A percentile compares a stretch with the other conserved stretches of the same genome.
Evolutionary conservation across 257 asterid species (phyloP).

Genomic region (Ligustrum vulgare): DNA sequence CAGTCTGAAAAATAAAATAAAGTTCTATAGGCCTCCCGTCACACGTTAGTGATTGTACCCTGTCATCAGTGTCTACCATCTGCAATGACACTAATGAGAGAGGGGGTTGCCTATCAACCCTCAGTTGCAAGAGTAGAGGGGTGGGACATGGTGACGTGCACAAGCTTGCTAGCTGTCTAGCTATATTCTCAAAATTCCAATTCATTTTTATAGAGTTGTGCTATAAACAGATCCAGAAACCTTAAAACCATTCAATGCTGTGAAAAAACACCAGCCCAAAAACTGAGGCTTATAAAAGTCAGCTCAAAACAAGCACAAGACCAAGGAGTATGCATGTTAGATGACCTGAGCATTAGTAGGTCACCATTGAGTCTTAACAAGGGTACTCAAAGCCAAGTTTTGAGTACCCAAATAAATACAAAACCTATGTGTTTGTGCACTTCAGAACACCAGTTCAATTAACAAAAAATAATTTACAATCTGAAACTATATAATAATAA

Average conservation of each 20-base stretch:
- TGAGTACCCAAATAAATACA: background rate
- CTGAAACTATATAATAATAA: background rate
- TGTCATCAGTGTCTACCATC: background rate
- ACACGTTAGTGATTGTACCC: background rate
- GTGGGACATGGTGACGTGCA: background rate
- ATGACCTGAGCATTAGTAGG: background rate
- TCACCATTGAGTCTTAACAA: background rate
- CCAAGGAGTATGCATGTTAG: background rate
- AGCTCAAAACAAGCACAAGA: background rate
- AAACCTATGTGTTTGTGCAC: background rate
- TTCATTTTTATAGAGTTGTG: background rate
- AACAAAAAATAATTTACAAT: background rate
- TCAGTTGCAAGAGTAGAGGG: background rate
- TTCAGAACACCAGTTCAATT: background rate
- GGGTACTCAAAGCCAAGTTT: background rate
- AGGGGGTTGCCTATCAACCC: background rate
- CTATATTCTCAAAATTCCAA: background rate
- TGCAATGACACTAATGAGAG: background rate
- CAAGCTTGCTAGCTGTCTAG: background rate
- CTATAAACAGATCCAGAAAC: background rate
- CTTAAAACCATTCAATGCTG: background rate
- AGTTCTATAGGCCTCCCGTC: background rate
- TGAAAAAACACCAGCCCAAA: background rate
- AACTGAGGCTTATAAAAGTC: background rate
- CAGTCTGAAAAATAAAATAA: background rate